Evolutionary conservation across 768 basidiomycete species (phyloP), one percentile per base, ranked within the genome.

Genomic region (Leccinum disarticulatum): DNA sequence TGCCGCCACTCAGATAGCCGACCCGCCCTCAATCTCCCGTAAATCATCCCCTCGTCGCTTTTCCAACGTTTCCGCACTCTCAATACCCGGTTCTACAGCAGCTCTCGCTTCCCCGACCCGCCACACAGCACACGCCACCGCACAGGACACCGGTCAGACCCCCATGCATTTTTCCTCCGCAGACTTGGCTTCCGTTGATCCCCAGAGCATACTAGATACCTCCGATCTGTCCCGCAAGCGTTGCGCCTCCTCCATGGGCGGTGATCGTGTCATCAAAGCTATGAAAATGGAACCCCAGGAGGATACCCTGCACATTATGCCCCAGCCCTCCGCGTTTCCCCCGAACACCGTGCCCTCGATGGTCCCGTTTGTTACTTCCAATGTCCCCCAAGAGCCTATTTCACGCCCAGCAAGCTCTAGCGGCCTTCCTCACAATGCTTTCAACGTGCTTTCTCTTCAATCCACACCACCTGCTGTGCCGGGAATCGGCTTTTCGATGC

Each of bases 281-380:
- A 68, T 78, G 66, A 83, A 83, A 69, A 74, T 81, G 57, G 81
- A 82, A 56, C 80, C 81, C 6, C 75, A 70, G 53, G 81, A 83
- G 36, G 81, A 81, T 33, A 15, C 70, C 17, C 61, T 75, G 60
- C 67, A 70, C 63, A 63, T 59, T 60, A 59, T 70, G 10, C 33
- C 73, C 6, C 61, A 70, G 25, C 47, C 69, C 9, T 59, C 66
- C 1, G 49, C 65, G 14, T 76, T 77, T 55, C 51, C 72, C 4
- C 65, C 69, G 27, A 38, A 67, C 27, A 47, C 62, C 19, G 58
- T 72, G 25, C 27, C 70, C 4, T 62, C 76, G 1, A 65, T 76
- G 49, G 55, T 61, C 17, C 38, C 74, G 4, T 73, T 76, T 53
- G 54, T 67, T 25, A 56, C 74, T 46, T 22, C 70, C 27, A 65